phyloP scores from a whole-genome alignment of 2,329 filamentous ascomycete species.

The Penicillium frequentans region DNA sequence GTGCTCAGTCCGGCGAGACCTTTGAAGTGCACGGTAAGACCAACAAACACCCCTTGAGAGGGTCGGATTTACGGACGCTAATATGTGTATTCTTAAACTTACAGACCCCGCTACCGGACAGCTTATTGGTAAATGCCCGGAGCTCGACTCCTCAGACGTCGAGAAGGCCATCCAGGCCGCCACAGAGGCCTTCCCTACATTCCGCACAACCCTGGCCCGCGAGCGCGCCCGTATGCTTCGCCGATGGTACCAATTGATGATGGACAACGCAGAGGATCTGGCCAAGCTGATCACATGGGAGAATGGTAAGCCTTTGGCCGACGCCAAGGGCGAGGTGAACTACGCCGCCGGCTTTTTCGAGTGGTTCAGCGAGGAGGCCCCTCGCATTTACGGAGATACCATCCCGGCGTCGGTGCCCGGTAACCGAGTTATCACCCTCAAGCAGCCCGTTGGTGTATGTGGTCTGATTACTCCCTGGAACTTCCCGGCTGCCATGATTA shows the following conservation, averaged over 20 bases:
- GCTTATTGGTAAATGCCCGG: constrained; percentile 75
- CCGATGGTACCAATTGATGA: constrained; percentile 67
- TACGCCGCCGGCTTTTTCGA: constrained; percentile 63
- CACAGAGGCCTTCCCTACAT: constrained; percentile 64
- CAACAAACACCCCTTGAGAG: neutral
- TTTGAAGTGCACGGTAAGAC: constrained; percentile 75
- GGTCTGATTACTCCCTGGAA: constrained; percentile 70
- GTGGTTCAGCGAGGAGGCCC: constrained; percentile 65
- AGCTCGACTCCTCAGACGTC: constrained; percentile 77
- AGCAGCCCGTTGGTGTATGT: constrained; percentile 67
- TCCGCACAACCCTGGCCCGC: constrained; percentile 61
- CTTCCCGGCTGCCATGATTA: constrained; percentile 58
- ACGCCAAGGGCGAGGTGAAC: constrained; percentile 59
- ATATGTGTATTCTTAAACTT: neutral
- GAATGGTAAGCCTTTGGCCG: constrained; percentile 66
- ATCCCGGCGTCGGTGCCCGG: constrained; percentile 60
- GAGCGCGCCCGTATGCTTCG: constrained; percentile 62
- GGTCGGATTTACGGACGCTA: neutral
- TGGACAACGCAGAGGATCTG: constrained; percentile 65
- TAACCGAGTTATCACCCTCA: constrained; percentile 63
- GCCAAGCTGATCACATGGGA: constrained; percentile 68
- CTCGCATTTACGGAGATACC: constrained; percentile 59
- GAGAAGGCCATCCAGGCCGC: constrained; percentile 83
- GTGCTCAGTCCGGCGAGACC: constrained; percentile 81
- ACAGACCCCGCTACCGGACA: constrained; percentile 77